Base-by-base conservation (phyloP, 2,329 filamentous ascomycete genomes). In the Neocucurbitaria cava region DNA sequence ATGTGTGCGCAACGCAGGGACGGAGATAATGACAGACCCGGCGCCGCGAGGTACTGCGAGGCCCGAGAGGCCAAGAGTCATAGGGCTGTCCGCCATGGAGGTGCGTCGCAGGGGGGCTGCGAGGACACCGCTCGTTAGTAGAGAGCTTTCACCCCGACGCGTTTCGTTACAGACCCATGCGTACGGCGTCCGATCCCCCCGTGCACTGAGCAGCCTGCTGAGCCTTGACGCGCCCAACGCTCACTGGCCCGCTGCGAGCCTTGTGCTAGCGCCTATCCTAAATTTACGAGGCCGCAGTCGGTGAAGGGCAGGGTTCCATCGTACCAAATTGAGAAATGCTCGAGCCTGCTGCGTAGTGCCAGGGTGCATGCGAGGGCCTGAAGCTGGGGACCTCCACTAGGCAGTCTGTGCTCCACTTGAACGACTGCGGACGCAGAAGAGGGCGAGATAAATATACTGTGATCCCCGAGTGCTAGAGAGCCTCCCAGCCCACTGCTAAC, bases 381-480 rank as follows among this genome's bases (percentile, higher is more conserved):
- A 68, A 68, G 61, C 59, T 68, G 66, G 64, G 56, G 63, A 68
- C 62, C 64, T 60, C 61, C 56, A 66, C 62, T 67, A 59, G 62
- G 58, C 57, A 49, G 62, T 66, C 64, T 64, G 63, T 69, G 66
- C 66, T 63, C 62, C 60, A 58, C 61, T 56, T 51, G 61, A 63
- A 63, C 58, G 61, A 67, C 65, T 69, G 64, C 65, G 62, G 56
- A 68, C 54, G 55, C 56, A 39, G 46, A 47, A 49, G 54, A 66
- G 58, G 55, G 64, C 64, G 54, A 69, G 66, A 69, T 69, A 69
- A 68, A 69, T 69, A 69, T 63, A 68, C 63, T 59, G 54, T 59
- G 49, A 47, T 62, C 59, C 64, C 66, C 66, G 61, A 57, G 46
- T 62, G 56, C 56, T 52, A 61, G 33, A 62, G 53, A 64, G 55